Evolutionary conservation across 345 rosid genomes (phyloP).

Genomic region (Euclidium syriacum): DNA sequence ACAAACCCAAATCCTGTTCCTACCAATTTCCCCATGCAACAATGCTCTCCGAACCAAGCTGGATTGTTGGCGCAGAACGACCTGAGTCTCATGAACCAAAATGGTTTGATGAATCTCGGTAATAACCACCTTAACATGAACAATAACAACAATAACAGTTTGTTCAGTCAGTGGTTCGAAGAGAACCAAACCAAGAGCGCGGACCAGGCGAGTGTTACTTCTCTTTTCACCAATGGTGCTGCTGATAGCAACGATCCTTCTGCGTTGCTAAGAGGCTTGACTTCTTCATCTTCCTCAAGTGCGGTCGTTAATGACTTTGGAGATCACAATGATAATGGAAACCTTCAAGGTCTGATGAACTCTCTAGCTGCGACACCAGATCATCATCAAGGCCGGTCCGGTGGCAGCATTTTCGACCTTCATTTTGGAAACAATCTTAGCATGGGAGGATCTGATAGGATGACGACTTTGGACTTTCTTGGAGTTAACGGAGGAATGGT

Average conservation of each 20-base stretch:
- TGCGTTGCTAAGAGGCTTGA: slow-evolving; percentile 51
- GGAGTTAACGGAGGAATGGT: slow-evolving; percentile 59
- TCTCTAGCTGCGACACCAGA: slow-evolving; percentile 36
- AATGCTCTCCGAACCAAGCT: slow-evolving; percentile 38
- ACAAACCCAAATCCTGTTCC: slow-evolving; percentile 27
- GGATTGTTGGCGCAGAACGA: slow-evolving; percentile 19
- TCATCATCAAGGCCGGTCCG: slow-evolving; percentile 18
- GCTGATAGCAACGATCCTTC: slow-evolving; percentile 44
- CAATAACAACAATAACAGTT: slow-evolving; percentile 20
- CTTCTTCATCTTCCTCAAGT: slow-evolving; percentile 35
- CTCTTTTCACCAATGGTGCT: slow-evolving; percentile 62
- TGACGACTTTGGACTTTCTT: slow-evolving; percentile 75
- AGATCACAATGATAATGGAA: slow-evolving; percentile 36
- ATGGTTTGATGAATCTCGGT: slow-evolving; percentile 23
- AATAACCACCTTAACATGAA: neutral
- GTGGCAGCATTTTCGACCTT: slow-evolving; percentile 31
- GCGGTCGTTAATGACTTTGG: slow-evolving; percentile 28
- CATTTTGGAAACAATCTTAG: slow-evolving; percentile 18
- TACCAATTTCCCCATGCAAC: slow-evolving; percentile 47
- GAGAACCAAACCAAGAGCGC: slow-evolving; percentile 22
- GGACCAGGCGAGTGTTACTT: slow-evolving; percentile 44
- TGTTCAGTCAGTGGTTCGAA: slow-evolving; percentile 50
- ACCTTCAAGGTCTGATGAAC: slow-evolving; percentile 60
- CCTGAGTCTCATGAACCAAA: slow-evolving; percentile 26
- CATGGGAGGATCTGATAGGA: slow-evolving; percentile 40